Conservation (phyloP, 108 stramenopile species). For the Stephanodiscus minutulus region DNA sequence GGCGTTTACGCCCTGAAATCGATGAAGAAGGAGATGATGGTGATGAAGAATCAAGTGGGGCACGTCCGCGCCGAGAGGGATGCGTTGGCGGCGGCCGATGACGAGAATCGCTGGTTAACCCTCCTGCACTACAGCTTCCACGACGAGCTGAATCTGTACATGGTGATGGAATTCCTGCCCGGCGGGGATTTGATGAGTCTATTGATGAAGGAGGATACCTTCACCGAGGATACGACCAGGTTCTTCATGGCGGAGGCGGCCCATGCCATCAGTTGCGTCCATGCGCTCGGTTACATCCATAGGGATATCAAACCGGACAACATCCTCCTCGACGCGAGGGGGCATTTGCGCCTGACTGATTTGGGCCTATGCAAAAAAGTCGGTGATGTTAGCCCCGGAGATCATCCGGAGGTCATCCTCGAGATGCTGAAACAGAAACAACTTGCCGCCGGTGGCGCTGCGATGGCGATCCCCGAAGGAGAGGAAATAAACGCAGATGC, state of each 20-base stretch:
- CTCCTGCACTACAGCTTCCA: slow-evolving; percentile 95
- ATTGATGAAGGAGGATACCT: slow-evolving; percentile 92
- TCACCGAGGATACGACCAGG: slow-evolving; percentile 87
- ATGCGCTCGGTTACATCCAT: slow-evolving; percentile 97
- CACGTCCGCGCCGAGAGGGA: slow-evolving; percentile 98
- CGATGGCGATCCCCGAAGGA: slow-evolving; percentile 44
- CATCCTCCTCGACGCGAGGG: slow-evolving; percentile 96
- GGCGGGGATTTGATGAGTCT: slow-evolving; percentile 99
- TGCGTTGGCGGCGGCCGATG: slow-evolving; percentile 91
- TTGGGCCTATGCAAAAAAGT: slow-evolving; percentile 99
- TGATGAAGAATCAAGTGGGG: slow-evolving; percentile 99
- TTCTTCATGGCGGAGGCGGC: slow-evolving; percentile 99
- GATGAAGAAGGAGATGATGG: slow-evolving; percentile 99
- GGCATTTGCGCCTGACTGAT: slow-evolving; percentile 99
- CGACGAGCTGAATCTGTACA: slow-evolving; percentile 91
- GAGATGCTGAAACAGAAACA: slow-evolving; percentile 70
- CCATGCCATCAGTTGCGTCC: slow-evolving; percentile 93
- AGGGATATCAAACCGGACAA: slow-evolving; percentile 99
- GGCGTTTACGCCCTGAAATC: slow-evolving; percentile 95
- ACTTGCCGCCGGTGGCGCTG: slow-evolving; percentile 22
- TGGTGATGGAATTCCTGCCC: slow-evolving; percentile 99
- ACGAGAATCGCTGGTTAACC: slow-evolving; percentile 94
- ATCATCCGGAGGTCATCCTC: slow-evolving; percentile 85
- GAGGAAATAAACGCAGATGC: slow-evolving; percentile 28
- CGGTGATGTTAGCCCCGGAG: slow-evolving; percentile 81